Evolutionary conservation across 2,329 filamentous ascomycete genomes (phyloP).

Genomic region (Diaporthe vexans): DNA sequence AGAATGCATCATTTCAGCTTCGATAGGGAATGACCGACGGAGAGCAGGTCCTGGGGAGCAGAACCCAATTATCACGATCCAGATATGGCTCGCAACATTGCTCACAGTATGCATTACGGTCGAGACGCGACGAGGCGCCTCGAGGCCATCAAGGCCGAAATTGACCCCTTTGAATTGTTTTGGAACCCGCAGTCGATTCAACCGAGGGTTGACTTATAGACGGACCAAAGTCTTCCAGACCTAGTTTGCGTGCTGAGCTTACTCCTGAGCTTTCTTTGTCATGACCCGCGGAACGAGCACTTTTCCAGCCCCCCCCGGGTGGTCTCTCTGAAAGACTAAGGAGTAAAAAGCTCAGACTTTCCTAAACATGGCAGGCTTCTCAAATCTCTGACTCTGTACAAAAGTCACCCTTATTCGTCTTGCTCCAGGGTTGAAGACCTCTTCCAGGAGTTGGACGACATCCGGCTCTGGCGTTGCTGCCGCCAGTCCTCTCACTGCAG

Average conservation of each 20-base stretch:
- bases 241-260: not conserved
- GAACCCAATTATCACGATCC: constrained; percentile 29
- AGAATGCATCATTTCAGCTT: too few relatives aligned
- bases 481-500: constrained; percentile 41
- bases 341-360: not conserved
- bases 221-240: not conserved
- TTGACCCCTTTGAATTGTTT: constrained; percentile 31
- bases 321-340: not conserved
- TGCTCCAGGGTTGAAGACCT: constrained; percentile 41
- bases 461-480: constrained; percentile 42
- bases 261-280: not conserved
- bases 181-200: constrained; percentile 37
- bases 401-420: constrained; percentile 40
- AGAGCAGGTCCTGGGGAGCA: not conserved
- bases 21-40: too few relatives aligned
- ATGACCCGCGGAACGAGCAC: not conserved
- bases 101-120: constrained; percentile 27
- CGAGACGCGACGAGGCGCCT: constrained; percentile 3
- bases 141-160: constrained; percentile 25
- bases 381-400: constrained; percentile 9
- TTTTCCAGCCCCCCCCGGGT: not conserved
- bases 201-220: not conserved
- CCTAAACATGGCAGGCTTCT: constrained; percentile 20
- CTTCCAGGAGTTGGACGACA: constrained; percentile 40
- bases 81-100: constrained; percentile 25